Percentiles rank a stretch among this genome's conserved stretches.
Conservation (phyloP, 805 yeast species). For the Kazachstania viticola region DNA sequence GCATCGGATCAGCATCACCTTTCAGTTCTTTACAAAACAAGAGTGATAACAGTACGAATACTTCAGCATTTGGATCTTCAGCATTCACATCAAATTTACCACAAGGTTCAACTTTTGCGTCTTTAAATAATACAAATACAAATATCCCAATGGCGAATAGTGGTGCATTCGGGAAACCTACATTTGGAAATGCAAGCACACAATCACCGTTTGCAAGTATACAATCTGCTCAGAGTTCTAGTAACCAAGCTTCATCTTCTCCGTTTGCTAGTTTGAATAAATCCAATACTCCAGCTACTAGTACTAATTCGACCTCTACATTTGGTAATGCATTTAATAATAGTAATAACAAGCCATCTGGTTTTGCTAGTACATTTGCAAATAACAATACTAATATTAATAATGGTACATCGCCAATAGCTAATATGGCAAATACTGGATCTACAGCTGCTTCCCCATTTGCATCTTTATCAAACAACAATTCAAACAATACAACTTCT, state of each 20-base stretch:
- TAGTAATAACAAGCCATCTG: no score
- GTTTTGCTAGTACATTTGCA: no score
- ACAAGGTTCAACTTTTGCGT: neutral
- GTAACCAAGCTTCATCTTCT: neutral
- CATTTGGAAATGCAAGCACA: slow-evolving; percentile 5
- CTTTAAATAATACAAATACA: neutral
- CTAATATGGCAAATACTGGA: no score
- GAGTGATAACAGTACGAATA: neutral
- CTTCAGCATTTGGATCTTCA: slow-evolving; percentile 1
- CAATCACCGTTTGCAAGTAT: neutral
- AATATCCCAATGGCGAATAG: neutral
- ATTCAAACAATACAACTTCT: slow-evolving; percentile 4
- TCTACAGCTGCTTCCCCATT: no score
- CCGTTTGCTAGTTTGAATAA: neutral
- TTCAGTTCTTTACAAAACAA: slow-evolving; percentile 1
- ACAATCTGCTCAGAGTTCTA: no score
- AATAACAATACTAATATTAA: no score
- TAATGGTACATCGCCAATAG: no score
- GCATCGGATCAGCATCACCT: slow-evolving; percentile 1
- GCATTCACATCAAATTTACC: no score
- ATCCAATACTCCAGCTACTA: no score
- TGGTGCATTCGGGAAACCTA: slow-evolving; percentile 9
- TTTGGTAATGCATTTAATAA: no score
- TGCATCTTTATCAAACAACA: no score
- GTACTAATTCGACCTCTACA: slow-evolving; percentile 5